Evolutionary conservation across 345 rosid genomes (phyloP).

Genomic region (Hypericum androsaemum): DNA sequence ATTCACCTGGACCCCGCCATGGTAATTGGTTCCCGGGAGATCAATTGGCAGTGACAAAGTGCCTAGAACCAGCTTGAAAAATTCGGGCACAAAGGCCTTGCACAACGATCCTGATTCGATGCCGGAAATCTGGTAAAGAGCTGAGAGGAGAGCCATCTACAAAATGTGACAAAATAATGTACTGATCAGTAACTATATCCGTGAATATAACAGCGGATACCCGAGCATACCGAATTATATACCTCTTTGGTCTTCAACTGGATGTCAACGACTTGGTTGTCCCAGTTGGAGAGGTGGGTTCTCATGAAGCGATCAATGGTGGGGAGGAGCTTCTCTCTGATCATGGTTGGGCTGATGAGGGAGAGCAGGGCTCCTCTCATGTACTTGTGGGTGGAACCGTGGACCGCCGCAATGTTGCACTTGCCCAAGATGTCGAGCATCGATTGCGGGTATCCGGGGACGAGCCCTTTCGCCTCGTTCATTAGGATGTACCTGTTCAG

Average conservation of each 20-base stretch:
- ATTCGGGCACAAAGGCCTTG: conserved; percentile 5
- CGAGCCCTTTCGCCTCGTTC: conserved; percentile 15
- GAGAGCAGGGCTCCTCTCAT: conserved; percentile 12
- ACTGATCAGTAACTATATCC: neutral
- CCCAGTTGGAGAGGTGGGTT: conserved; percentile 11
- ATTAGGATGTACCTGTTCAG: conserved; percentile 12
- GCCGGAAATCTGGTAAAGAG: conserved; percentile 3
- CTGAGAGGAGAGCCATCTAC: conserved; percentile 9
- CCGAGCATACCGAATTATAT: neutral
- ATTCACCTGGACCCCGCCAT: conserved; percentile 10
- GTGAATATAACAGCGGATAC: neutral
- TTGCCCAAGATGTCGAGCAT: conserved; percentile 12
- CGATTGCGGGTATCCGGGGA: conserved; percentile 21
- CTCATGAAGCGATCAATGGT: neutral
- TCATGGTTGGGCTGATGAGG: conserved; percentile 8
- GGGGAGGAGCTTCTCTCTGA: conserved; percentile 6
- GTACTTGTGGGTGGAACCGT: conserved; percentile 9
- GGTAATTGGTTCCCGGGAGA: conserved; percentile 14
- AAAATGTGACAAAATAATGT: neutral
- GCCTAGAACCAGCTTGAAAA: conserved; percentile 6
- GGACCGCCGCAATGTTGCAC: conserved; percentile 11
- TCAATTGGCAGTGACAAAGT: conserved; percentile 12
- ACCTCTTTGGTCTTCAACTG: conserved; percentile 17
- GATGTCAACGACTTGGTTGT: conserved; percentile 14
- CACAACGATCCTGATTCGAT: neutral